These are phyloP conservation scores for Didymella exigua DNA, from an alignment of 2,329 filamentous ascomycete genomes.

Conservation along the genomic window DNA sequence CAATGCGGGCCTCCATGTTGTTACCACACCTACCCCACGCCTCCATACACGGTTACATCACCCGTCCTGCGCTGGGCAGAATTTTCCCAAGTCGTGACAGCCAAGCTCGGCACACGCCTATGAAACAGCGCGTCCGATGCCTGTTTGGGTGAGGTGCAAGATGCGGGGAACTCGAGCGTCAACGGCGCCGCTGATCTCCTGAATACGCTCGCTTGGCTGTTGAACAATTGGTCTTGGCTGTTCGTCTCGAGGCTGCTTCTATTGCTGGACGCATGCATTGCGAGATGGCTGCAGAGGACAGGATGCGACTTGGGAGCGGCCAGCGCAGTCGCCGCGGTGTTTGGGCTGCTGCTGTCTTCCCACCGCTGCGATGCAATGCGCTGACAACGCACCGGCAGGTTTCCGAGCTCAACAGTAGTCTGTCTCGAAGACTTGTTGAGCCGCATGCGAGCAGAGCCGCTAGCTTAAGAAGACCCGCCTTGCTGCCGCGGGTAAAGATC, in stretches of 20 bases:
- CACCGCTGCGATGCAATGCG: not conserved
- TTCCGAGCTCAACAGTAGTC: not conserved
- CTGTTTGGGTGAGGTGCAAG: conserved; percentile 10
- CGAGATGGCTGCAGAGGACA: not conserved
- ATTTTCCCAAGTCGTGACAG: conserved; percentile 9
- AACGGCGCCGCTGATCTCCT: conserved; percentile 14
- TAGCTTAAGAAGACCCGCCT: not conserved
- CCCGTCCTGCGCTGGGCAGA: conserved; percentile 12
- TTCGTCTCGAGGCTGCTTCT: not conserved
- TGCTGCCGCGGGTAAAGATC: conserved; percentile 14
- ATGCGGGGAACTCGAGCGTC: conserved; percentile 13
- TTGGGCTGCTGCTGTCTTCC: not conserved
- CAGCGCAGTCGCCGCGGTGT: not conserved
- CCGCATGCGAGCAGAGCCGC: conserved; percentile 8
- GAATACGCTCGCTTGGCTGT: not conserved
- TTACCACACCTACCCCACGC: conserved; percentile 17
- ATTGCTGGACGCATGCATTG: not conserved
- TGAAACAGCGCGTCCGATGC: conserved; percentile 3
- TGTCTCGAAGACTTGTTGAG: conserved; percentile 14
- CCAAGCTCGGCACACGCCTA: conserved; percentile 8
- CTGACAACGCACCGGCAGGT: not conserved
- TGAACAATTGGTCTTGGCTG: not conserved
- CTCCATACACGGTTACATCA: conserved; percentile 15
- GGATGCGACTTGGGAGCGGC: not conserved
- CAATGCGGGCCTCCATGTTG: conserved; percentile 17